These are phyloP conservation scores for Neurospora crassa DNA, from an alignment of 2,329 filamentous ascomycete species.

Conservation along the genomic window DNA sequence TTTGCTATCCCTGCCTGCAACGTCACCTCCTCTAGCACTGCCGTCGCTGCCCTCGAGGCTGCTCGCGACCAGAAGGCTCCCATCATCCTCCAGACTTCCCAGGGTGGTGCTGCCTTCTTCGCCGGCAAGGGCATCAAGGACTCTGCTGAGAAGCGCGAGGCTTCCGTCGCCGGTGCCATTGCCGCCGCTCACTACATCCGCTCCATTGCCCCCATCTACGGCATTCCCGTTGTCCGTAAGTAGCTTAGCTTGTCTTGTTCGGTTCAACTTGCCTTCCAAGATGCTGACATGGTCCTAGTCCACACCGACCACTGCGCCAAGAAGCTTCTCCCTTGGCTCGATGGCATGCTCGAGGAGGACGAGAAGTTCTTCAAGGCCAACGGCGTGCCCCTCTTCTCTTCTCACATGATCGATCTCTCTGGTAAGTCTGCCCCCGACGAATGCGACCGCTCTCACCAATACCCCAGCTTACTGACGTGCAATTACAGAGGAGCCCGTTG, in stretches of 20 bases:
- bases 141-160: conserved; percentile 60
- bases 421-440: conserved; percentile 11
- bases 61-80: conserved; percentile 86
- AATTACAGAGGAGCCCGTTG: conserved; percentile 71
- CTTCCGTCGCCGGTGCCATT: conserved; percentile 78
- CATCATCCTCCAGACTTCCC: conserved; percentile 67
- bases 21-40: conserved; percentile 78
- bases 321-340: conserved; percentile 97
- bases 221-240: conserved; percentile 66
- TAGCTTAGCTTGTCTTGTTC: background rate
- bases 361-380: conserved; percentile 92
- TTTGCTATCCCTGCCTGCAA: conserved; percentile 90
- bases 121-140: conserved; percentile 85
- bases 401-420: conserved; percentile 90
- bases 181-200: conserved; percentile 91
- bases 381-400: conserved; percentile 87
- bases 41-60: conserved; percentile 80
- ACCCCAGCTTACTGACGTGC: background rate
- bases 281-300: conserved; percentile 27
- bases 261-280: background rate
- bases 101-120: conserved; percentile 90
- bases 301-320: conserved; percentile 99
- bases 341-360: conserved; percentile 90
- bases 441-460: conserved; percentile 3
- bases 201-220: conserved; percentile 76